Evolutionary conservation across 768 basidiomycete species (phyloP).

Genomic region (Russula vinacea): DNA sequence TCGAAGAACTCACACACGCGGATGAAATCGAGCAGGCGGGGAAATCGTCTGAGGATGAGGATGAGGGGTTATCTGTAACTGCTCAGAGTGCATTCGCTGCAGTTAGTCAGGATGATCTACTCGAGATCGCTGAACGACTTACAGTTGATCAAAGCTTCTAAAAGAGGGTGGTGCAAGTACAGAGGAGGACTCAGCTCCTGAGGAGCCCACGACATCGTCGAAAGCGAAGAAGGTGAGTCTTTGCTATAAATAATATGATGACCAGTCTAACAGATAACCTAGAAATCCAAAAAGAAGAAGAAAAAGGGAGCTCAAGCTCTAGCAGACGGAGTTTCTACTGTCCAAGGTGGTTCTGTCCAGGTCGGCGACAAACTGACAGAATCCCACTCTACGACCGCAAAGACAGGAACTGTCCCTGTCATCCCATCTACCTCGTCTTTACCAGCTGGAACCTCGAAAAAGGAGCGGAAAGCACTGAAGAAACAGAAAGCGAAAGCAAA

Average conservation of each 20-base stretch:
- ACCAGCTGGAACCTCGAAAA: conserved; percentile 32
- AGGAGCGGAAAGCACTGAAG: conserved; percentile 57
- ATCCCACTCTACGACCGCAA: conserved; percentile 5
- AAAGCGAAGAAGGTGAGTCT: conserved; percentile 31
- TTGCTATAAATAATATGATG: not conserved
- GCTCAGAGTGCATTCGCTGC: conserved; percentile 27
- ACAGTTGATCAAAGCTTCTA: conserved; percentile 21
- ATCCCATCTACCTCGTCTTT: conserved; percentile 13
- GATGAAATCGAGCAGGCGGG: conserved; percentile 41
- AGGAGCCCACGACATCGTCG: not conserved
- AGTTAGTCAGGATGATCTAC: conserved; percentile 18
- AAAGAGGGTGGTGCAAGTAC: conserved; percentile 7
- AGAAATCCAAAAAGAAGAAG: conserved; percentile 44
- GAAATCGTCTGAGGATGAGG: conserved; percentile 29
- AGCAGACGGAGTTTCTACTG: not conserved
- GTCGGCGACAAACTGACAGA: conserved; percentile 13
- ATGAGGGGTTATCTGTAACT: conserved; percentile 24
- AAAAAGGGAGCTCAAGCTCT: conserved; percentile 31
- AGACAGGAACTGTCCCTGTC: conserved; percentile 12
- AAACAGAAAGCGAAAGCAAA: conserved; percentile 63
- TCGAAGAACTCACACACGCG: conserved; percentile 71
- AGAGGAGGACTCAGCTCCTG: conserved; percentile 14
- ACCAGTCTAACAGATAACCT: conserved; percentile 2
- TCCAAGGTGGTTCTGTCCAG: conserved; percentile 17
- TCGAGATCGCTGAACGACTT: conserved; percentile 3